A percentile compares a stretch with the other conserved stretches of the same genome.
phyloP scores from a whole-genome alignment of 2,329 filamentous ascomycete genomes.

The Penicillium corylophilum region DNA sequence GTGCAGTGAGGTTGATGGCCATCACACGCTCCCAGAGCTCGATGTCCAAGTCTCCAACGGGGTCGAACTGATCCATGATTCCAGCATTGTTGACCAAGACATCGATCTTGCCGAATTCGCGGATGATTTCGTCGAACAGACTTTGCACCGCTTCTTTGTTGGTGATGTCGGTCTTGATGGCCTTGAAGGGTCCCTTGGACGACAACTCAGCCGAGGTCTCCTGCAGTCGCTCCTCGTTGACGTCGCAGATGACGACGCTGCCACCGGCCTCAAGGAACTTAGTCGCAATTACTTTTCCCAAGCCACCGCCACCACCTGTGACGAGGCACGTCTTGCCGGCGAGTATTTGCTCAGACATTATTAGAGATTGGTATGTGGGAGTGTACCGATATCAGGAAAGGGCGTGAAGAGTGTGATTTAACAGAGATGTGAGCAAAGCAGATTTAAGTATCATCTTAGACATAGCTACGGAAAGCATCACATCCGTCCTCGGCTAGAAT shows the following conservation, averaged over 20 bases:
- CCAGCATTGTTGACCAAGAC: constrained; percentile 61
- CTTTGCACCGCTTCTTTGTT: constrained; percentile 34
- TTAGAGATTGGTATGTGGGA: background rate
- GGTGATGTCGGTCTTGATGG: constrained; percentile 41
- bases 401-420: background rate
- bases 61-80: constrained; percentile 57
- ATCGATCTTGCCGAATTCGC: constrained; percentile 51
- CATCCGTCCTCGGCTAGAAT: constrained; percentile 8
- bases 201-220: constrained; percentile 25
- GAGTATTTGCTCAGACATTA: constrained; percentile 21
- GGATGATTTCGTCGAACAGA: constrained; percentile 35
- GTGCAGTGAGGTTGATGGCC: constrained; percentile 57
- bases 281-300: constrained; percentile 40
- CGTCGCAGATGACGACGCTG: constrained; percentile 40
- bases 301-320: constrained; percentile 39
- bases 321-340: constrained; percentile 31
- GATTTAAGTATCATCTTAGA: constrained; percentile 5
- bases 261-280: constrained; percentile 37
- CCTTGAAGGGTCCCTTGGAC: constrained; percentile 20
- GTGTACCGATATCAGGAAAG: background rate
- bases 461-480: constrained; percentile 6
- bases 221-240: constrained; percentile 31
- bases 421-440: background rate
- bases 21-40: constrained; percentile 56
- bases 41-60: constrained; percentile 49